These are phyloP conservation scores for Rhizophora mangle DNA, from an alignment of 345 rosid species.

Conservation along the genomic window DNA sequence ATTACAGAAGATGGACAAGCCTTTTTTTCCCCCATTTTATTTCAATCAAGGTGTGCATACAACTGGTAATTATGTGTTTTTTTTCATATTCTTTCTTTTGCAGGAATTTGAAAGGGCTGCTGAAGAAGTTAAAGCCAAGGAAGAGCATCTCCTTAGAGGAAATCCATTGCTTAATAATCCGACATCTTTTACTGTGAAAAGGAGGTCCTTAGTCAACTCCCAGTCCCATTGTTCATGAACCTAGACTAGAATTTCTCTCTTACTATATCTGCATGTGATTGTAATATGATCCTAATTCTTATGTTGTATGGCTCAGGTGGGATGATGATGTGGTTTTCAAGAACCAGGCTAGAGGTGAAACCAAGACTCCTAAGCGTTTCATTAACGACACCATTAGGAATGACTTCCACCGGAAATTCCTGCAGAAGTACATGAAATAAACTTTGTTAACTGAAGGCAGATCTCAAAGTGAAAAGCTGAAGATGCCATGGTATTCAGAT, in stretches of 20 bases:
- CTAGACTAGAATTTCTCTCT: not conserved
- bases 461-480: not conserved
- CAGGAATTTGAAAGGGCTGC: conserved; percentile 72
- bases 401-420: conserved; percentile 91
- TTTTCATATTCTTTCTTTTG: not conserved
- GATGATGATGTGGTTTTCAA: conserved; percentile 98
- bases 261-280: not conserved
- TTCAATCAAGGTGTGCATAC: no score
- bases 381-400: conserved; percentile 93
- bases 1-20: no score
- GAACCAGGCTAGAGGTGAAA: conserved; percentile 97
- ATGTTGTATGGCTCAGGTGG: conserved; percentile 55
- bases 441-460: not conserved
- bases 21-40: no score
- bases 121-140: conserved; percentile 82
- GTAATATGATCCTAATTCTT: not conserved
- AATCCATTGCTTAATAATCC: conserved; percentile 81
- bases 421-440: conserved; percentile 94
- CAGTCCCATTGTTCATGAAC: not conserved
- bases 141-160: conserved; percentile 89
- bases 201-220: conserved; percentile 50
- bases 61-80: not conserved
- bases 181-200: conserved; percentile 71
- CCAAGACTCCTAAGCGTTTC: conserved; percentile 90
- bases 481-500: not conserved